Conservation (phyloP, 768 basidiomycete genomes). For the Lyophyllum atratum region DNA sequence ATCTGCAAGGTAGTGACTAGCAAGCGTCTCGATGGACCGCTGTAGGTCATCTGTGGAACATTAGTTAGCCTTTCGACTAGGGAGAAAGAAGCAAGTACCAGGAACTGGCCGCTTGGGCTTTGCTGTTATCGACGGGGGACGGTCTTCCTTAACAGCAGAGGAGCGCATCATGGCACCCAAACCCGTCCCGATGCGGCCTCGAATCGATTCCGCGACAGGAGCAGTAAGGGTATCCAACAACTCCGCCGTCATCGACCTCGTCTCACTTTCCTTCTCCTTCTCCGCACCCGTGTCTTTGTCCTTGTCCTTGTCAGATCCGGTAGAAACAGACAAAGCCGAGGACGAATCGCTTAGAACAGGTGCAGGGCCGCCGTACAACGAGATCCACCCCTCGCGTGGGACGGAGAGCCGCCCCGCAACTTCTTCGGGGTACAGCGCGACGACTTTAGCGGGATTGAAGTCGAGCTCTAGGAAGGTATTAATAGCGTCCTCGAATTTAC, state of each 20-base stretch:
- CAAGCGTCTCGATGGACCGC: constrained; percentile 83
- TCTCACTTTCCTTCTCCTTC: constrained; percentile 20
- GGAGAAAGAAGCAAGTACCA: constrained; percentile 25
- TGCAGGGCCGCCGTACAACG: constrained; percentile 78
- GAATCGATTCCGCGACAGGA: constrained; percentile 41
- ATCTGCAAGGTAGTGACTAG: constrained; percentile 87
- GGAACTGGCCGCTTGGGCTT: constrained; percentile 31
- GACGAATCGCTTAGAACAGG: constrained; percentile 27
- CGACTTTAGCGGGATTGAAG: constrained; percentile 90
- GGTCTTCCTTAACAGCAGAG: constrained; percentile 57
- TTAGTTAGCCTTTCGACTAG: neutral
- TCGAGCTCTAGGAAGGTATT: constrained; percentile 87
- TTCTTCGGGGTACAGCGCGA: constrained; percentile 82
- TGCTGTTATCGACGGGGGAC: constrained; percentile 50
- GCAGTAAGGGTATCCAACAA: constrained; percentile 34
- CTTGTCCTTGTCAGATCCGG: constrained; percentile 22
- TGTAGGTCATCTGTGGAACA: constrained; percentile 52
- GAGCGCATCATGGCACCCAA: constrained; percentile 53
- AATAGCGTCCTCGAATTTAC: constrained; percentile 76
- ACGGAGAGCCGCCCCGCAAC: constrained; percentile 80
- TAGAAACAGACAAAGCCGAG: constrained; percentile 24
- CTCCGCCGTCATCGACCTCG: constrained; percentile 29
- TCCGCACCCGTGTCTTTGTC: too few relatives aligned
- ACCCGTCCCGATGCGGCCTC: constrained; percentile 44
- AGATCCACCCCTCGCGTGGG: constrained; percentile 73